Evolutionary conservation across 1,139 yeast genomes (phyloP).

Genomic region (Geotrichum cucujoidarum): DNA sequence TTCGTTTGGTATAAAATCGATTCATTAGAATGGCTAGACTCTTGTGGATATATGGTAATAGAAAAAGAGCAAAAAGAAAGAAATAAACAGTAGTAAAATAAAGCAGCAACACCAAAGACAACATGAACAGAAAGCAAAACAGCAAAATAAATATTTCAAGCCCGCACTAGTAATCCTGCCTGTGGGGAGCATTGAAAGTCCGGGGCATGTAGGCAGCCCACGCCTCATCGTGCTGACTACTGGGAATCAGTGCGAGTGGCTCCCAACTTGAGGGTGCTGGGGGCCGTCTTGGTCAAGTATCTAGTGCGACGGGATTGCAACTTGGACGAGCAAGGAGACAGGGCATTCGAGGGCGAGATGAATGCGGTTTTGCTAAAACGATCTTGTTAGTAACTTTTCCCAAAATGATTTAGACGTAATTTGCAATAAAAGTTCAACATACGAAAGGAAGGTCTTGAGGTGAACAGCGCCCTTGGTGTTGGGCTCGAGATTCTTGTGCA

Average conservation of each 20-base stretch:
- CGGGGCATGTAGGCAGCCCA: too few species aligned
- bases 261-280: slow-evolving; percentile 3
- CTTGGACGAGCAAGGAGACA: slow-evolving; percentile 13
- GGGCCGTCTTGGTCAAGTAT: slow-evolving; percentile 3
- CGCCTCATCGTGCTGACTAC: too few species aligned
- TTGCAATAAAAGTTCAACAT: background rate
- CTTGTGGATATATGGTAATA: too few species aligned
- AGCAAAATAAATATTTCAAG: background rate
- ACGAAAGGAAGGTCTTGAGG: slow-evolving; percentile 8
- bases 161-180: too few species aligned
- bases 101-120: background rate
- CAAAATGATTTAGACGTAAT: too few species aligned
- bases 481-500: background rate
- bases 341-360: slow-evolving; percentile 8
- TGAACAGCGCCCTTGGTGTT: slow-evolving; percentile 4
- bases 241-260: background rate
- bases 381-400: background rate
- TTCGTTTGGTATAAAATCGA: too few species aligned
- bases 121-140: background rate
- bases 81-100: background rate
- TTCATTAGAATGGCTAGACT: too few species aligned
- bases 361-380: slow-evolving; percentile 5
- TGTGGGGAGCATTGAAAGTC: too few species aligned
- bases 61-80: background rate
- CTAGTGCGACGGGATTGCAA: slow-evolving; percentile 3